Evolutionary conservation across 345 rosid species (phyloP), one percentile per base, ranked within the genome.

Genomic region (Eucalyptus tenuipes): DNA sequence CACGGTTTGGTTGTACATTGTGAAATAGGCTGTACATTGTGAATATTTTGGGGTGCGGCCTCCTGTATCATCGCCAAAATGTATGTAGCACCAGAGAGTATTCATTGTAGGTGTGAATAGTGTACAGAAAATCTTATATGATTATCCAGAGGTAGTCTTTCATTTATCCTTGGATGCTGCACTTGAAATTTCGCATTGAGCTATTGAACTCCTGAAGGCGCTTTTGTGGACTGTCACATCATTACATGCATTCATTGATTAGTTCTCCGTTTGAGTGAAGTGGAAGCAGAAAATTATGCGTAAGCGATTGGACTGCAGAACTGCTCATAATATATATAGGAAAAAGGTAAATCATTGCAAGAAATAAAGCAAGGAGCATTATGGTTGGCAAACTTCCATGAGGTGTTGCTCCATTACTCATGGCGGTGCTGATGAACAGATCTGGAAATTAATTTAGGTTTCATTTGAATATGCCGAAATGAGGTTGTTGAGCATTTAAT

Each of bases 51-150:
- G 47, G 24, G 47, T 22, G 47, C 82, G 10, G 82, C 47, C 75
- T n/a, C 31, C 71, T 64, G 75, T 64, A n/a, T 64, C 40, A n/a
- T 64, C 4, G 10, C 75, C 20, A 75, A 37, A 37, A 75, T 37
- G 82, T 40, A 75, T 37, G 82, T 75, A 75, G 47, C 27, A 75
- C 82, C 82, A 75, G 47, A 87, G 95, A 95, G 15, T 95, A 95
- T 91, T 94, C 95, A 92, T 86, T 86, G 66, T 86, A 33, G 87
- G 29, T 49, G 68, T 29, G 87, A 59, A 50, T 86, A 45, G 55
- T 86, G 87, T 86, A 86, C 87, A 86, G 87, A 55, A 33, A 4
- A 33, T 86, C 29, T 86, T 86, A 59, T 33, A 22, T 50, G 57
- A 18, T 86, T 33, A 37, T 50, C 10, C 15, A 52, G 87, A 31